Evolutionary conservation across 495 filamentous ascomycete genomes (phyloP), one percentile per base, ranked within the genome.

Genomic region (Aspergillus kassunensis): DNA sequence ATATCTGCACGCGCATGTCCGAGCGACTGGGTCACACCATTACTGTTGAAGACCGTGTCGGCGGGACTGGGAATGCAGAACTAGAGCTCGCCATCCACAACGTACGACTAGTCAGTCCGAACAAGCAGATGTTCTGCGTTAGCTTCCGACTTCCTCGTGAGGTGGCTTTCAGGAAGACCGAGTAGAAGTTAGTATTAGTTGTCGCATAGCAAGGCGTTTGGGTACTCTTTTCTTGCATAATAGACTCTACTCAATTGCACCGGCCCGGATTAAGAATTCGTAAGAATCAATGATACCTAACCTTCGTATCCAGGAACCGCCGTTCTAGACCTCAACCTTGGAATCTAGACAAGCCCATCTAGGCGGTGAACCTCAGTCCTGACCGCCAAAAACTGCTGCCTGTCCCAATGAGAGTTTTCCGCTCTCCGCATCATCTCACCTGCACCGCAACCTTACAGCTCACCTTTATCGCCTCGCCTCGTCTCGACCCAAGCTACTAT

Each of bases 71-170:
- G 0, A 67, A 74, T 47, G 18, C 49, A 6, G 79, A 81, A 12
- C 66, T 81, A 12, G 77, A 86, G 49, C 72, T 90, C 21, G 72
- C 74, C 12, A 77, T 97, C 11, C 74, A 84, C 57, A 83, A 93
- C 69, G 89, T 97, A 15, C 74, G 93, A 56, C 80, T 93, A 51
- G 95, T 98, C 49, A 88, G 90, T 56, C 93, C 95, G 25, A 85
- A 86, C 54, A 97, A 98, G 79, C 80, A 84, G 61, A 97, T 97
- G 90, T 97, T 95, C 68, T 97, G 93, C 67, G 91, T 89, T 7
- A 95, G 82, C 56, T 97, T 98, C 66, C 78, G 90, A 45, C 57
- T 98, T 36, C 95, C 93, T 20, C 57, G 64, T 19, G 84, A 88
- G 63, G 90, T 96, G 2, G 93, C 90, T 37, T 96, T 96, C 53